Evolutionary conservation across 306 rosid species (phyloP).

Genomic region (Fragaria ananassa): DNA sequence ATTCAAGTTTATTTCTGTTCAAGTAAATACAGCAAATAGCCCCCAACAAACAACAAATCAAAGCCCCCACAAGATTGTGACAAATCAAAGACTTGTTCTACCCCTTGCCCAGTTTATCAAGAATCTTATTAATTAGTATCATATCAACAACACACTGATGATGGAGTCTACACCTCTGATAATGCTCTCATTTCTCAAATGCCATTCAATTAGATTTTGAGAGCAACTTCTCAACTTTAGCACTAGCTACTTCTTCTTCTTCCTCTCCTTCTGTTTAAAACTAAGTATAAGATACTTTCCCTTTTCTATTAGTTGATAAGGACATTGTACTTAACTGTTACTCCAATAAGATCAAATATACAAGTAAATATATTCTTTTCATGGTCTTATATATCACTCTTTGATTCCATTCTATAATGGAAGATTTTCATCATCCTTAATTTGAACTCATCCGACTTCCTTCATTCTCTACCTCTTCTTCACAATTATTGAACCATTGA

Average conservation of each 20-base stretch:
- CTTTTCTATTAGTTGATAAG: not conserved
- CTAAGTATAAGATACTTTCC: not conserved
- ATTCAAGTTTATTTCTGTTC: not conserved
- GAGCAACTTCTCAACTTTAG: constrained; percentile 25
- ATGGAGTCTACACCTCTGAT: constrained; percentile 30
- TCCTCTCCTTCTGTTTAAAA: not conserved
- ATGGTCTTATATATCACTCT: constrained; percentile 7
- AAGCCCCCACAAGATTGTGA: constrained; percentile 24
- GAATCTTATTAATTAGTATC: constrained; percentile 27
- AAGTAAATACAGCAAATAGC: constrained; percentile 6
- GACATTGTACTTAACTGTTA: not conserved
- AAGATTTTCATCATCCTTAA: constrained; percentile 12
- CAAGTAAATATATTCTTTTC: not conserved
- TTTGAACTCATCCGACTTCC: constrained; percentile 4
- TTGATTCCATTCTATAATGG: constrained; percentile 13
- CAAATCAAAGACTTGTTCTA: constrained; percentile 30
- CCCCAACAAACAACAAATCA: constrained; percentile 3
- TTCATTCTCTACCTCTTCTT: constrained; percentile 16
- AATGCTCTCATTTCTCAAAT: not conserved
- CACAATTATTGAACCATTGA: constrained; percentile 16
- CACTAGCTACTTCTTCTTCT: not conserved
- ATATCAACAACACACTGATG: constrained; percentile 10
- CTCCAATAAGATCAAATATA: constrained; percentile 17
- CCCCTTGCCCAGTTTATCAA: constrained; percentile 5
- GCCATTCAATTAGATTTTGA: constrained; percentile 26